phyloP scores from a whole-genome alignment of 2,329 filamentous ascomycete genomes.

The Chrysosporium keratinophilum region DNA sequence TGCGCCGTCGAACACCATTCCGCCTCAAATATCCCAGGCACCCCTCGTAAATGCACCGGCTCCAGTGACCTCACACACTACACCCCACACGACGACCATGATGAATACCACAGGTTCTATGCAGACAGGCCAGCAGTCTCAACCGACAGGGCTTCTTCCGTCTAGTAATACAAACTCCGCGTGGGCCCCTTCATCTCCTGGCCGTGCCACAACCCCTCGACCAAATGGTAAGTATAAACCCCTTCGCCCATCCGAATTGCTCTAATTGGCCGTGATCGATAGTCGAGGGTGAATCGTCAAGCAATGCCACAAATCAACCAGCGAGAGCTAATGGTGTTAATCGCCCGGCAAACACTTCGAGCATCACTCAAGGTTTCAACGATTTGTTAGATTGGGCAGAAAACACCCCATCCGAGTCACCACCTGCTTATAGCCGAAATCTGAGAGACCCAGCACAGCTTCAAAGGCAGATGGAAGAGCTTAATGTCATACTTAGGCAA shows the following conservation, averaged over 20 bases:
- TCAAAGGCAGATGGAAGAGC: slow-evolving; percentile 2
- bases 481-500: neutral
- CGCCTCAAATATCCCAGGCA: neutral
- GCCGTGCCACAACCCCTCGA: neutral
- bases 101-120: neutral
- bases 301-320: neutral
- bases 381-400: slow-evolving; percentile 2
- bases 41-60: neutral
- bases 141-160: neutral
- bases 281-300: neutral
- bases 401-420: slow-evolving; percentile 1
- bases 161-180: slow-evolving; percentile 1
- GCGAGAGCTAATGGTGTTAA: slow-evolving; percentile 2
- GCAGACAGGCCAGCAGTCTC: neutral
- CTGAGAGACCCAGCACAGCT: slow-evolving; percentile 4
- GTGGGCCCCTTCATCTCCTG: neutral
- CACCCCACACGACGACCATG: neutral
- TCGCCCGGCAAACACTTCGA: neutral
- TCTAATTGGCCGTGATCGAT: neutral
- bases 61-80: neutral
- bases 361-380: neutral
- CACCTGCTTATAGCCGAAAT: slow-evolving; percentile 5
- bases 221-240: neutral
- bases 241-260: neutral
- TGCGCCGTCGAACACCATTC: neutral